Evolutionary conservation across 2,329 filamentous ascomycete genomes (phyloP).

Genomic region (Diaporthe longicolla): DNA sequence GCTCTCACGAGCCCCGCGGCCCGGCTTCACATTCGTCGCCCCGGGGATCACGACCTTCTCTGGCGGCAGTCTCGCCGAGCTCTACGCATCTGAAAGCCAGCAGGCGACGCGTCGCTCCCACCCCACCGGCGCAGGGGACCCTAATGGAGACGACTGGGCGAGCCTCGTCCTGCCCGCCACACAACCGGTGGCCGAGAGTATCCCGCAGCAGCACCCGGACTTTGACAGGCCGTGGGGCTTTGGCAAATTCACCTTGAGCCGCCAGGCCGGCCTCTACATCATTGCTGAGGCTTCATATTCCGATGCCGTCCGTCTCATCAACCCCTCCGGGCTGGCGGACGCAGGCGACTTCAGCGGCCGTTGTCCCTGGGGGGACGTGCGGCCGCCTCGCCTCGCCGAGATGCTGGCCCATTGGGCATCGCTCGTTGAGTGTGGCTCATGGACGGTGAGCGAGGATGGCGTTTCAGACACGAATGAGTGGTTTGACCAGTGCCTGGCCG

Average conservation of each 20-base stretch:
- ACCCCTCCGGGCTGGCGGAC: neutral
- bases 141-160: neutral
- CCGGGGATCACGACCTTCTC: neutral
- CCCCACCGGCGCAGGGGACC: neutral
- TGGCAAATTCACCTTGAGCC: neutral
- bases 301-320: neutral
- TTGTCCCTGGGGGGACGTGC: neutral
- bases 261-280: constrained; percentile 1
- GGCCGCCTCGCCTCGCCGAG: constrained; percentile 2
- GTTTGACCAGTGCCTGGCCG: neutral
- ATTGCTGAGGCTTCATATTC: neutral
- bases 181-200: neutral
- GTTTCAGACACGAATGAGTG: neutral
- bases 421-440: constrained; percentile 1
- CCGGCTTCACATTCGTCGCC: constrained; percentile 1
- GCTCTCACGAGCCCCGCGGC: neutral
- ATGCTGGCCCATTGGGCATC: constrained; percentile 9
- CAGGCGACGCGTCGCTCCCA: neutral
- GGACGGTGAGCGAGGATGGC: neutral
- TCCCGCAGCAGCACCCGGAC: neutral
- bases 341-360: neutral
- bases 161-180: neutral
- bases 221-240: constrained; percentile 3
- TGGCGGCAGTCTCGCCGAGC: neutral
- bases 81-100: neutral